These are phyloP conservation scores for Chenopodium berlandieri DNA, from an alignment of 148 eudicot genomes.

Conservation along the genomic window DNA sequence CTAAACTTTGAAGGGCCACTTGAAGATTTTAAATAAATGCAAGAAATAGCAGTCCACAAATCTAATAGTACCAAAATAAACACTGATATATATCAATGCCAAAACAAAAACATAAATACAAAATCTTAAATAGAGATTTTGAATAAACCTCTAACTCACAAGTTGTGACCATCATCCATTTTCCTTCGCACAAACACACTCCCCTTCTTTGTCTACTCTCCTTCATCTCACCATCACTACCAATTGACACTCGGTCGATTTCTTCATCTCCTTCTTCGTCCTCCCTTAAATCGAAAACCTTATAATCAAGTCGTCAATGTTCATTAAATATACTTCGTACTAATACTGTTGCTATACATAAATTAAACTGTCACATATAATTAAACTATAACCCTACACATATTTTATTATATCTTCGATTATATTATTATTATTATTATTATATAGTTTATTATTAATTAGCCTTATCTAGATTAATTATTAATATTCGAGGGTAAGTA, in stretches of 20 bases:
- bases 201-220: constrained; percentile 8
- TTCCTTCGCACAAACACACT: constrained; percentile 22
- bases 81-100: constrained; percentile 17
- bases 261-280: neutral
- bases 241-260: neutral
- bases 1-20: constrained; percentile 24
- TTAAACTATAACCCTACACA: neutral
- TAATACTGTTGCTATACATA: neutral
- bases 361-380: neutral
- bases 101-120: constrained; percentile 32
- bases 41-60: constrained; percentile 53
- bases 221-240: neutral
- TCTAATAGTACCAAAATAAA: constrained; percentile 26
- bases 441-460: neutral
- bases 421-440: too few species aligned
- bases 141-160: constrained; percentile 15
- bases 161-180: constrained; percentile 35
- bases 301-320: neutral
- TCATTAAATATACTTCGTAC: neutral
- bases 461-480: neutral
- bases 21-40: constrained; percentile 20
- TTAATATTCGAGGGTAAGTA: neutral
- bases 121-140: constrained; percentile 27
- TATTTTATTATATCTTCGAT: neutral
- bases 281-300: constrained; percentile 5